Evolutionary conservation across 257 asterid genomes (phyloP), one percentile per base, ranked within the genome.

Genomic region (Fraxinus pennsylvanica): DNA sequence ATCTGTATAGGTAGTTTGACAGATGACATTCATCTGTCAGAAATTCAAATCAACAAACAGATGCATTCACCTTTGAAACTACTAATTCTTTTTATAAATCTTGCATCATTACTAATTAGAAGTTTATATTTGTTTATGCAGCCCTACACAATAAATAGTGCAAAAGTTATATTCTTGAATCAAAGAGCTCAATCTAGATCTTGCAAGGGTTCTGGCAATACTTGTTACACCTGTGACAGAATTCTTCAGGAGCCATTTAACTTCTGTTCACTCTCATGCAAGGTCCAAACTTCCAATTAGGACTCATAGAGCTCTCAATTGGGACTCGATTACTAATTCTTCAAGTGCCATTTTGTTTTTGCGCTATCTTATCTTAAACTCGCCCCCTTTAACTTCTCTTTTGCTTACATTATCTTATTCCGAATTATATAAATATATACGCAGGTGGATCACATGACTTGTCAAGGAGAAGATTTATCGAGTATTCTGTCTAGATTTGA

Each of bases 221-320:
- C 86, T 80, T 93, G 98, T 83, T 89, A 81, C 82, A 87, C 94
- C 73, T 93, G 97, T 75, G 91, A 91, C 91, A 93, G 98, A 87
- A 83, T 90, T 84, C 97, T 93, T 88, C 98, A 91, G 87, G 85
- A 89, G 68, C 94, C 98, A 27, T 91, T 88, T 83, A 78, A 86
- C 76, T 93, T 93, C 88, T 93, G 98, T 79, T 93, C 98, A 35
- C 96, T 93, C 82, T 93, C 98, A 22, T 93, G 98, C 98, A 93
- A 91, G 98, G 98, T 93, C 82, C 74, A 43, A 43, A 43, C 52
- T 43, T 41, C 14, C 50, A 41, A 9, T 38, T 38, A 38, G 43
- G 43, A 39, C 45, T 39, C 13, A 13, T 33, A 33, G 36, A 33
- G 36, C 36, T 33, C 14, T 41, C 47, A 41, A 9, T 38, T 38